Evolutionary conservation across 192 early-diverging fungal genomes (phyloP).

Genomic region (Gryganskiella cystojenkinii): DNA sequence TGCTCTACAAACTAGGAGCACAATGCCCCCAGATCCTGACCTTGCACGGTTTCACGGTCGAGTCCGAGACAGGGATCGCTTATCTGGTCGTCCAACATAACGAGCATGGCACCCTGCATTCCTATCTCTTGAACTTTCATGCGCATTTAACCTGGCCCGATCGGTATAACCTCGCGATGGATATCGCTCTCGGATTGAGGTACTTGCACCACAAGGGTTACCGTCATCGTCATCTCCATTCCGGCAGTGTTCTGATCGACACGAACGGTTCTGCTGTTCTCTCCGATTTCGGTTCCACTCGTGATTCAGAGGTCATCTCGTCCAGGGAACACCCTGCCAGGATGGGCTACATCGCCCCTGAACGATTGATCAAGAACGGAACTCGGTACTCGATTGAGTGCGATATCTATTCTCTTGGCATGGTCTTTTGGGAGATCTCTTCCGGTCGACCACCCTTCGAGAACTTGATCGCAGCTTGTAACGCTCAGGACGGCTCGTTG

Average conservation of each 20-base stretch:
- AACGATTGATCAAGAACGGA: constrained; percentile 35
- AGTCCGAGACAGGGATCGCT: constrained; percentile 25
- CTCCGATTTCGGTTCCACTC: constrained; percentile 45
- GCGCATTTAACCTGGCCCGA: constrained; percentile 50
- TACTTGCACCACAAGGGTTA: constrained; percentile 51
- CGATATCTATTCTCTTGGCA: constrained; percentile 46
- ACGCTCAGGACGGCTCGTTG: constrained; percentile 22
- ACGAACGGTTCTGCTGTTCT: constrained; percentile 46
- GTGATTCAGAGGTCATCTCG: constrained; percentile 40
- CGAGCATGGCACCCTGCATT: constrained; percentile 47
- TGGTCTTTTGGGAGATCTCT: constrained; percentile 51
- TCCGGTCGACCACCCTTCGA: constrained; percentile 45
- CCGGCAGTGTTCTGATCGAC: constrained; percentile 42
- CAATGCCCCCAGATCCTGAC: constrained; percentile 27
- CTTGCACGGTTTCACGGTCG: constrained; percentile 34
- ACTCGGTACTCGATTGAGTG: constrained; percentile 47
- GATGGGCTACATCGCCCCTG: constrained; percentile 50
- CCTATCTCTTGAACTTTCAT: constrained; percentile 43
- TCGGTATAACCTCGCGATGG: constrained; percentile 48
- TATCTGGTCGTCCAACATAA: constrained; percentile 39
- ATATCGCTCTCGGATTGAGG: constrained; percentile 42
- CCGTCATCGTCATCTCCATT: constrained; percentile 49
- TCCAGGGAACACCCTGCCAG: constrained; percentile 41
- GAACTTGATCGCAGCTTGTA: constrained; percentile 20
- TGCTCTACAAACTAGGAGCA: constrained; percentile 38